These are phyloP conservation scores for Pisolithus microcarpus DNA, from an alignment of 768 basidiomycete genomes.

Conservation along the genomic window DNA sequence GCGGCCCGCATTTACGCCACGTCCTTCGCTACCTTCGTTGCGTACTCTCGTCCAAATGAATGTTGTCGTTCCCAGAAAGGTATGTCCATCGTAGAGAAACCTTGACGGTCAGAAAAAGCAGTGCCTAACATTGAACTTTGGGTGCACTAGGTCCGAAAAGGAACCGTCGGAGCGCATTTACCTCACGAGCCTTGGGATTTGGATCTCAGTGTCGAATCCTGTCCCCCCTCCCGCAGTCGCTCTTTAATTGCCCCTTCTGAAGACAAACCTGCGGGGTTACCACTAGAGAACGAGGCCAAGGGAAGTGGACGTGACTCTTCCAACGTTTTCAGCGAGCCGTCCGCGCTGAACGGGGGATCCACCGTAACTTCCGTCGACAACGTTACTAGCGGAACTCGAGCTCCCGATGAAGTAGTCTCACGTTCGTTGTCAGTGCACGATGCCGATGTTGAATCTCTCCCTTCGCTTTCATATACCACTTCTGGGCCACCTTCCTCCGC, in stretches of 20 bases:
- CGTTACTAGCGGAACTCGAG: constrained; percentile 1
- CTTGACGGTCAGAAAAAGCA: no score
- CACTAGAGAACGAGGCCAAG: not conserved
- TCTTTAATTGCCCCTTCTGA: not conserved
- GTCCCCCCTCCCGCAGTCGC: constrained; percentile 1
- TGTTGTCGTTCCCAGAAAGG: constrained; percentile 32
- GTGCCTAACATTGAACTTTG: no score
- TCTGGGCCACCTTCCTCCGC: constrained; percentile 29
- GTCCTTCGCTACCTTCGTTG: constrained; percentile 39
- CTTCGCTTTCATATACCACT: constrained; percentile 26
- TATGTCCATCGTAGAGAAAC: constrained; percentile 8
- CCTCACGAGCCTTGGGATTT: constrained; percentile 38
- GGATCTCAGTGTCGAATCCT: constrained; percentile 13
- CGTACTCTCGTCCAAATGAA: constrained; percentile 32
- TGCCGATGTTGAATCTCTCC: constrained; percentile 28
- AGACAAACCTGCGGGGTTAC: not conserved
- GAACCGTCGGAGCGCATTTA: constrained; percentile 35
- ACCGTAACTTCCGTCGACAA: constrained; percentile 2
- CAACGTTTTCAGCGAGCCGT: constrained; percentile 2
- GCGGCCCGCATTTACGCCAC: constrained; percentile 32
- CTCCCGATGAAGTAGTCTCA: constrained; percentile 16
- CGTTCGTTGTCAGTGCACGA: constrained; percentile 16
- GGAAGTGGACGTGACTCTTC: not conserved
- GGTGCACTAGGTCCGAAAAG: constrained; percentile 30
- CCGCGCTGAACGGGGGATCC: constrained; percentile 6